Percentiles rank a stretch among this genome's conserved stretches.
These are phyloP conservation scores for Lasiodiplodia sp. DNA, from an alignment of 2,329 filamentous ascomycete species.

Conservation along the genomic window DNA sequence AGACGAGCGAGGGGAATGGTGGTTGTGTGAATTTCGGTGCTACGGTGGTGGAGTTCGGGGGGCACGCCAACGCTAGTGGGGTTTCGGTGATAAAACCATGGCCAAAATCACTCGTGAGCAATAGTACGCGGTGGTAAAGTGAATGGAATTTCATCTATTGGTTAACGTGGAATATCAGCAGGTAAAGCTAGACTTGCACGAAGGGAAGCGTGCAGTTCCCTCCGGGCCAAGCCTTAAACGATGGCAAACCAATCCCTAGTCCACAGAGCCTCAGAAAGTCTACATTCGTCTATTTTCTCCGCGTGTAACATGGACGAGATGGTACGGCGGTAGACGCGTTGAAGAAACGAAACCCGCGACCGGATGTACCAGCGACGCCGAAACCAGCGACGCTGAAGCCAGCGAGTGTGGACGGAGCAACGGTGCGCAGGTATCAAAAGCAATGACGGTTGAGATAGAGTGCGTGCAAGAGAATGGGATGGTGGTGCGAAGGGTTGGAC, in stretches of 20 bases:
- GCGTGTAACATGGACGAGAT: neutral
- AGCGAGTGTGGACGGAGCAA: neutral
- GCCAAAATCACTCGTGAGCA: neutral
- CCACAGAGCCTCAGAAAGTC: neutral
- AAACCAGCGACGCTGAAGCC: neutral
- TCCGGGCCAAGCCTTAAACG: neutral
- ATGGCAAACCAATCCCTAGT: neutral
- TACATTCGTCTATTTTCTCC: slow-evolving; percentile 2
- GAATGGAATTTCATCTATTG: neutral
- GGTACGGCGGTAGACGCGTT: neutral
- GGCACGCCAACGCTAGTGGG: neutral
- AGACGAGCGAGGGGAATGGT: neutral
- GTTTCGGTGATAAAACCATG: neutral
- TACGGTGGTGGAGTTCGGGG: neutral
- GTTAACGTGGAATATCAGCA: neutral
- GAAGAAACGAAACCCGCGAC: neutral
- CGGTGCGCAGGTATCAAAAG: neutral
- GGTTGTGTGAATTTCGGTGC: neutral
- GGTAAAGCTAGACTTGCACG: neutral
- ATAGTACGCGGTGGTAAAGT: neutral
- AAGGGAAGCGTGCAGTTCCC: neutral
- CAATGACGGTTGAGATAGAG: neutral
- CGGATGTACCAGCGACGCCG: neutral
- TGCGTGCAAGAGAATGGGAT: neutral
- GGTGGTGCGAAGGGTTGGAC: neutral